A percentile compares a stretch with the other conserved stretches of the same genome.
These are phyloP conservation scores for Bromus sterilis DNA, from an alignment of 176 grass and related monocot species.

Conservation along the genomic window DNA sequence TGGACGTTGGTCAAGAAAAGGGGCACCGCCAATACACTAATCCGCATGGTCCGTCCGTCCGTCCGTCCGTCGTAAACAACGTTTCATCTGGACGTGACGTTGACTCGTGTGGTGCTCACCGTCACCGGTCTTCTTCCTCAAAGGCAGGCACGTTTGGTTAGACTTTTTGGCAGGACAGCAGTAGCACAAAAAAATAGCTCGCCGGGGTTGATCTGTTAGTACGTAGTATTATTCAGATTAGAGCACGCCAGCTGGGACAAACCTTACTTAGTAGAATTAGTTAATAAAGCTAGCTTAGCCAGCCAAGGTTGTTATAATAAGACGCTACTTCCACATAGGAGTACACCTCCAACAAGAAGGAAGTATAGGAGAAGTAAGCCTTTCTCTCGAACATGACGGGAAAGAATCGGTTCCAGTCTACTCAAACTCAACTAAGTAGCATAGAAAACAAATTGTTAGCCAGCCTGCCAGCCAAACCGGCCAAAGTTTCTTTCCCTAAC, in stretches of 20 bases:
- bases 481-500: not conserved
- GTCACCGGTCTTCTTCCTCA: not conserved
- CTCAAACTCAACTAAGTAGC: not conserved
- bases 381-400: not conserved
- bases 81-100: not conserved
- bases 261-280: not conserved
- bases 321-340: not conserved
- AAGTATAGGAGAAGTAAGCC: too few species aligned
- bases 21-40: not conserved
- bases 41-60: not conserved
- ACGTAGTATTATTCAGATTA: too few species aligned
- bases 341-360: too few species aligned
- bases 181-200: not conserved
- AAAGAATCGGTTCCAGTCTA: not conserved
- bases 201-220: not conserved
- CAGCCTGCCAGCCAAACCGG: not conserved
- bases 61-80: not conserved
- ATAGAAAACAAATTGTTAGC: not conserved
- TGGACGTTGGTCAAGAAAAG: constrained; percentile 20
- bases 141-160: not conserved
- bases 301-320: not conserved
- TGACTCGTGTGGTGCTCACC: not conserved
- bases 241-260: not conserved
- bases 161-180: not conserved
- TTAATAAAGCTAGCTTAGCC: too few species aligned